phyloP scores from a whole-genome alignment of 202 grass and related monocot species.

The Thinopyrum obtusiflorum region DNA sequence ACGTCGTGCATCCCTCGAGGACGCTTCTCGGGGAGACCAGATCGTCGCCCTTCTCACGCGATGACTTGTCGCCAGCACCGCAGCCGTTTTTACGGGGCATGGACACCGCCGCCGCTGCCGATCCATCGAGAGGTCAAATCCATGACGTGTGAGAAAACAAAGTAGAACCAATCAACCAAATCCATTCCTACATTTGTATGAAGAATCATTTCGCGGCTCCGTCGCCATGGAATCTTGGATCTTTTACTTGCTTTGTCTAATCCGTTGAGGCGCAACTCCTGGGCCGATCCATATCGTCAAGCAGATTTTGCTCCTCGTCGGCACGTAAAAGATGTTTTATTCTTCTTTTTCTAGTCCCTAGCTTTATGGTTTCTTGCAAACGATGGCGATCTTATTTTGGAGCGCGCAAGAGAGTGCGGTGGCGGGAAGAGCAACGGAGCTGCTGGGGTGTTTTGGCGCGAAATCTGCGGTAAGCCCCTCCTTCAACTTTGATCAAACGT shows the following conservation, averaged over 20 bases:
- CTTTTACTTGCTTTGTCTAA: background rate
- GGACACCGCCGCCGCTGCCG: background rate
- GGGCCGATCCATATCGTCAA: background rate
- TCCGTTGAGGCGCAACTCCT: background rate
- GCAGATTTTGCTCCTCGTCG: background rate
- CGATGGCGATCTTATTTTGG: slow-evolving; percentile 9
- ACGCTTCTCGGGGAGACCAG: slow-evolving; percentile 34
- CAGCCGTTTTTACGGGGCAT: background rate
- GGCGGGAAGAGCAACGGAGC: background rate
- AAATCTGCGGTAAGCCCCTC: slow-evolving; percentile 29
- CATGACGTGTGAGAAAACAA: background rate
- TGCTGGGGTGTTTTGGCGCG: slow-evolving; percentile 25
- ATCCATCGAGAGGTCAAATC: background rate
- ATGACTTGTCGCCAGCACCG: background rate
- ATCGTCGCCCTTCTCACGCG: slow-evolving; percentile 16
- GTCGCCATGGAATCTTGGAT: background rate
- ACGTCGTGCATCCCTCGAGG: background rate
- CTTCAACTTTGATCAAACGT: background rate
- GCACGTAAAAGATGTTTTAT: background rate
- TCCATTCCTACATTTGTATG: background rate
- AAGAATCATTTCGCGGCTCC: background rate
- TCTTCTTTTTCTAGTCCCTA: background rate
- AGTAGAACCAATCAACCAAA: background rate
- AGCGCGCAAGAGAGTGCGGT: background rate
- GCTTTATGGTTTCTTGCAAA: background rate